These are phyloP conservation scores for Tritrichomonas musculus DNA, from an alignment of 208 protist species.

Conservation along the genomic window DNA sequence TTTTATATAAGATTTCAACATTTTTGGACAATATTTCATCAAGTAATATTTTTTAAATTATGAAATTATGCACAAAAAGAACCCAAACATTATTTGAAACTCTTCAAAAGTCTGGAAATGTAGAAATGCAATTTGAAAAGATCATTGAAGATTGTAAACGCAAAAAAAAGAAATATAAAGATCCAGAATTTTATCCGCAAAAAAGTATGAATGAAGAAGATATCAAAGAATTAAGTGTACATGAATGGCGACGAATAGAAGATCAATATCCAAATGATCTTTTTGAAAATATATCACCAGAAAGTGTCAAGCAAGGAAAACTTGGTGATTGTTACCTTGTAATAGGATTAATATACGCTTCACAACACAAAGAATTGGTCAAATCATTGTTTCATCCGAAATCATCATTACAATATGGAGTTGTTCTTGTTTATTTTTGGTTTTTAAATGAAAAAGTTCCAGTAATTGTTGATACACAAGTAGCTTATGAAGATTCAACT, in stretches of 20 bases:
- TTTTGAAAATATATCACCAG: background rate
- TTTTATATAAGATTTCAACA: no score
- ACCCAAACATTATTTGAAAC: no score
- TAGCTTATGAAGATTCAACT: background rate
- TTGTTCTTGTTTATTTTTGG: background rate
- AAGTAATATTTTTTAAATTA: no score
- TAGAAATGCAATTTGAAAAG: no score
- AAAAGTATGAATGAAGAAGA: background rate
- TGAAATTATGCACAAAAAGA: no score
- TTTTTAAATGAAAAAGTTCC: background rate
- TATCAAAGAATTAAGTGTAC: background rate
- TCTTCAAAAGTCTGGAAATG: no score
- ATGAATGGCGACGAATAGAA: background rate
- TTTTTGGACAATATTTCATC: no score
- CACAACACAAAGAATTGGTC: background rate
- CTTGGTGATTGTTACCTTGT: background rate
- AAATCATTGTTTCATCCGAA: background rate
- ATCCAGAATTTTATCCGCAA: background rate
- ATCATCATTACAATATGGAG: background rate
- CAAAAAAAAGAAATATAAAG: no score
- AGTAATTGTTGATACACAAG: background rate
- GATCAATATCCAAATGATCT: background rate
- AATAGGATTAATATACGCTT: background rate
- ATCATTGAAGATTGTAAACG: no score
- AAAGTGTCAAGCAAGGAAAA: background rate